Percentiles rank a stretch among this genome's conserved stretches.
Conservation (phyloP, 2,329 filamentous ascomycete species). For the Lasiodiplodia hormozganensis region DNA sequence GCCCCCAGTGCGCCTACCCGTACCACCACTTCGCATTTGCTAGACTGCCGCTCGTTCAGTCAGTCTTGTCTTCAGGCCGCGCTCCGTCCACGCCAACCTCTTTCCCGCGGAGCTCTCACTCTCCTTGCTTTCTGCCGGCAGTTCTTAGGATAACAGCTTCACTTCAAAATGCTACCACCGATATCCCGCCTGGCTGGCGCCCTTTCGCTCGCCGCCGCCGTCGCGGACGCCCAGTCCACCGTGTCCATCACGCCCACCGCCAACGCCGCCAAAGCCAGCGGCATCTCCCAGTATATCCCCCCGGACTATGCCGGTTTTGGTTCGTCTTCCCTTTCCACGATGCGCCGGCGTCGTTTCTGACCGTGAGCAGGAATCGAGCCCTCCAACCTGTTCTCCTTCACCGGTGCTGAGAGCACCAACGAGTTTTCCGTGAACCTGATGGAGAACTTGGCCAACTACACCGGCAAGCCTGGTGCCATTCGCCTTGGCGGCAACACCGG, state of each 20-base stretch:
- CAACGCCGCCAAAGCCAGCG: conserved; percentile 38
- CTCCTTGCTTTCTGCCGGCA: conserved; percentile 15
- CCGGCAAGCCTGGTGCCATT: conserved; percentile 57
- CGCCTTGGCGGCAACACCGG: conserved; percentile 60
- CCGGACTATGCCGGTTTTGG: conserved; percentile 26
- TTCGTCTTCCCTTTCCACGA: conserved; percentile 47
- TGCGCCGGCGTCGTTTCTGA: conserved; percentile 52
- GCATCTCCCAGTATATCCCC: conserved; percentile 20
- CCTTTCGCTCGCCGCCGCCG: conserved; percentile 11
- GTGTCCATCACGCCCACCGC: conserved; percentile 42
- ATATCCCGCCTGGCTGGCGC: conserved; percentile 6
- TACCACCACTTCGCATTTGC: conserved; percentile 6
- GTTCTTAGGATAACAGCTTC: conserved; percentile 12
- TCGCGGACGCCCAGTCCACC: conserved; percentile 37
- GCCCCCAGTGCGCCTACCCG: background rate
- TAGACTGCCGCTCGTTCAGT: conserved; percentile 18
- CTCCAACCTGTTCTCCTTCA: conserved; percentile 61
- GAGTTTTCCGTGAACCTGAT: conserved; percentile 56
- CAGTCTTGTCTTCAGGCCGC: background rate
- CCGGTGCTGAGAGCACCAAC: conserved; percentile 52
- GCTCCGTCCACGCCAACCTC: background rate
- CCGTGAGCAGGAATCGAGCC: conserved; percentile 54
- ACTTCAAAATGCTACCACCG: conserved; percentile 15
- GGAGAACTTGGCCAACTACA: conserved; percentile 57
- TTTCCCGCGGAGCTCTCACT: background rate